Evolutionary conservation across 2,329 filamentous ascomycete genomes (phyloP).

Genomic region (Cephalotrichum gorgonifer): DNA sequence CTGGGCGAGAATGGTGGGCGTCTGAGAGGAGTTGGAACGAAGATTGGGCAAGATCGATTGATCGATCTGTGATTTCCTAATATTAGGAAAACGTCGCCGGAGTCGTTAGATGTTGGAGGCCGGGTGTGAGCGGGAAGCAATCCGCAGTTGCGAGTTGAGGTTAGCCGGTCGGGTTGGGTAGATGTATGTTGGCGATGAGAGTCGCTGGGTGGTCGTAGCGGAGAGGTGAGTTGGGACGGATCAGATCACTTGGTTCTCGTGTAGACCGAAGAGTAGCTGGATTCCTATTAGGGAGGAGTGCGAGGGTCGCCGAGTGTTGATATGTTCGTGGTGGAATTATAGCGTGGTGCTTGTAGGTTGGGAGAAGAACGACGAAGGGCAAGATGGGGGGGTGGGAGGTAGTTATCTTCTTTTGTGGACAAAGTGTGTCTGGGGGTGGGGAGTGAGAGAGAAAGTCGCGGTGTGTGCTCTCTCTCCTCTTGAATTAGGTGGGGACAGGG

Average conservation of each 20-base stretch:
- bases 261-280: not conserved
- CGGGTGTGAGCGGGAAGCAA: not conserved
- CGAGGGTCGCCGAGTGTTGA: not conserved
- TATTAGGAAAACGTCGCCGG: not conserved
- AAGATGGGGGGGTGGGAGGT: slow-evolving; percentile 1
- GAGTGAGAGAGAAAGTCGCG: slow-evolving; percentile 1
- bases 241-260: not conserved
- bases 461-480: no score
- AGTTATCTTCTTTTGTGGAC: slow-evolving; percentile 1
- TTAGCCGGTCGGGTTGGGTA: not conserved
- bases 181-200: slow-evolving; percentile 4
- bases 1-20: slow-evolving; percentile 9
- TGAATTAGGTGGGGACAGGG: no score
- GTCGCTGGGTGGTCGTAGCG: not conserved
- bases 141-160: not conserved
- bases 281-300: not conserved
- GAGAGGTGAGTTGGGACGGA: not conserved
- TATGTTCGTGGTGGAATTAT: not conserved
- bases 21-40: slow-evolving; percentile 6
- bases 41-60: slow-evolving; percentile 6
- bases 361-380: not conserved
- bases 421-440: not conserved
- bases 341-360: slow-evolving; percentile 1
- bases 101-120: not conserved
- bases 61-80: not conserved